A percentile compares a stretch with the other conserved stretches of the same genome.
Evolutionary conservation across 768 basidiomycete species (phyloP).

Genomic region (Cyathus striatus): DNA sequence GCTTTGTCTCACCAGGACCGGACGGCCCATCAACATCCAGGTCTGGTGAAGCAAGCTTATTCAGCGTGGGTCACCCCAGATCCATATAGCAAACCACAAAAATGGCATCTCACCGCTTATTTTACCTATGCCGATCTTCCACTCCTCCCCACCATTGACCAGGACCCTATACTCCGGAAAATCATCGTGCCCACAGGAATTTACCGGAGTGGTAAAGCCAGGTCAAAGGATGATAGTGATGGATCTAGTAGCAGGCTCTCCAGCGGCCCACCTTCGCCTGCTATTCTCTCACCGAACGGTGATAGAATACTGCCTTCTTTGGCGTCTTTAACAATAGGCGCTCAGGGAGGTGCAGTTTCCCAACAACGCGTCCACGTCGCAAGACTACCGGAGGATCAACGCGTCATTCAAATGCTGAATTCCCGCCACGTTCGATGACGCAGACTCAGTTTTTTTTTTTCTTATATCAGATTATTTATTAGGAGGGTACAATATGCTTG

Average conservation of each 20-base stretch:
- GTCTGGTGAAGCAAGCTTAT: constrained; percentile 69
- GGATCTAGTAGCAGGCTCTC: constrained; percentile 10
- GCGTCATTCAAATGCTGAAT: constrained; percentile 58
- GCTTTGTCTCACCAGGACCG: constrained; percentile 56
- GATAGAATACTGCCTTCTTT: constrained; percentile 33
- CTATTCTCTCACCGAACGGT: constrained; percentile 10
- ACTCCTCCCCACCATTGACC: constrained; percentile 41
- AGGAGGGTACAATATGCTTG: too few relatives aligned
- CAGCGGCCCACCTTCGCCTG: constrained; percentile 8
- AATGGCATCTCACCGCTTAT: constrained; percentile 64
- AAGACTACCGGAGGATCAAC: constrained; percentile 51
- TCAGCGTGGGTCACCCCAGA: constrained; percentile 53
- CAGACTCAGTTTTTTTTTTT: too few relatives aligned
- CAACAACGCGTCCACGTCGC: constrained; percentile 24
- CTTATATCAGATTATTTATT: too few relatives aligned
- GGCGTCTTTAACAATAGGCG: constrained; percentile 27
- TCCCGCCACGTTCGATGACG: constrained; percentile 23
- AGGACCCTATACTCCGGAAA: constrained; percentile 34
- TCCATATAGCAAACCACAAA: constrained; percentile 42
- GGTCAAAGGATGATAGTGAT: constrained; percentile 32
- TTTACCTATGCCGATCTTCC: constrained; percentile 45
- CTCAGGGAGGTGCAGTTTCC: constrained; percentile 17
- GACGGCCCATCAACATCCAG: constrained; percentile 44
- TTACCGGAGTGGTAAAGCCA: constrained; percentile 40
- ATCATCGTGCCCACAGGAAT: constrained; percentile 42